Conservation (phyloP, 2,329 filamentous ascomycete genomes). For the Fusarium tupiense region DNA sequence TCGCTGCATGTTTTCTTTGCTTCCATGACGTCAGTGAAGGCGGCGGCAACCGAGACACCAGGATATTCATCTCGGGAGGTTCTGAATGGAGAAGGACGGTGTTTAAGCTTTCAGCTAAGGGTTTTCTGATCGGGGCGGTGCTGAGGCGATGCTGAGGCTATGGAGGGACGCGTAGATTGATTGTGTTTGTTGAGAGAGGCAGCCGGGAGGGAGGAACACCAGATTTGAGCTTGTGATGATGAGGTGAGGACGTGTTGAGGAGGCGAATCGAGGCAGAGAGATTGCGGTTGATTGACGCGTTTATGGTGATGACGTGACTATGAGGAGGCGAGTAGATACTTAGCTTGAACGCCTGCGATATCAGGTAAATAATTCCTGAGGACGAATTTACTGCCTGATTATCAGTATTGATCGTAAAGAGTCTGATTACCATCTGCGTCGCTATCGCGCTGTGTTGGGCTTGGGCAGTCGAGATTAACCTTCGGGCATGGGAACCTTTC, state of each 20-base stretch:
- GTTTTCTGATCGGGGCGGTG: conserved; percentile 6
- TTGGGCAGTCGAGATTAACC: not conserved
- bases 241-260: not conserved
- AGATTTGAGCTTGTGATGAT: not conserved
- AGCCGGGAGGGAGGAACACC: not conserved
- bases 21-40: not conserved
- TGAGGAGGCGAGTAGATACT: not conserved
- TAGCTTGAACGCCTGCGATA: not conserved
- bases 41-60: not conserved
- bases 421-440: not conserved
- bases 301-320: not conserved
- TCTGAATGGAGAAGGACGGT: conserved; percentile 3
- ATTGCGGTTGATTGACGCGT: not conserved
- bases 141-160: conserved; percentile 6
- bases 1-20: not conserved
- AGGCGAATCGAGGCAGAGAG: not conserved
- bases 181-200: not conserved
- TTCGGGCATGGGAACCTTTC: too few relatives aligned
- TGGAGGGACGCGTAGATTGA: not conserved
- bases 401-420: not conserved
- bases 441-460: too few relatives aligned
- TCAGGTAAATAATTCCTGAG: not conserved
- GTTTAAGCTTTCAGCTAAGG: not conserved
- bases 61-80: not conserved
- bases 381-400: not conserved